Percentiles rank a stretch among this genome's conserved stretches.
Conservation (phyloP, 2,329 filamentous ascomycete genomes). For the Septoria linicola region DNA sequence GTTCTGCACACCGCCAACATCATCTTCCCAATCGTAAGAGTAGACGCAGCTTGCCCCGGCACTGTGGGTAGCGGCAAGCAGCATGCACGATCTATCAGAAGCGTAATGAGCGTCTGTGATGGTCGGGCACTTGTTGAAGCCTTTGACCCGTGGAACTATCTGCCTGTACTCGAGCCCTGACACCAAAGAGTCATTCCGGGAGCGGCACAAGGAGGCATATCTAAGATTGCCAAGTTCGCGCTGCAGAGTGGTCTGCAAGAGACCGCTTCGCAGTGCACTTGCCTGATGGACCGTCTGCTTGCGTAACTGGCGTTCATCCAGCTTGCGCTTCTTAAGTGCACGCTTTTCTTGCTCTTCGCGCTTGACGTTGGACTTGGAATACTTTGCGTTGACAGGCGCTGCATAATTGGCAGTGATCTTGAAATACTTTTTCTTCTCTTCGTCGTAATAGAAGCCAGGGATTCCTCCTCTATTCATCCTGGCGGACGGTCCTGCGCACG, state of each 20-base stretch:
- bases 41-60: background rate
- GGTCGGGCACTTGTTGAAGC: background rate
- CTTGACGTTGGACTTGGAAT: conserved; percentile 44
- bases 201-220: background rate
- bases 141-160: background rate
- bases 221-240: conserved; percentile 4
- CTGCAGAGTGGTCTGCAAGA: conserved; percentile 1
- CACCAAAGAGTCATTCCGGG: conserved; percentile 1
- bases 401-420: conserved; percentile 44
- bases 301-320: conserved; percentile 24
- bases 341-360: conserved; percentile 33
- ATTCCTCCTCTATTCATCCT: conserved; percentile 45
- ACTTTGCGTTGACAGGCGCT: conserved; percentile 39
- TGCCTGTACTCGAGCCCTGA: background rate
- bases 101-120: conserved; percentile 1
- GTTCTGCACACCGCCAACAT: background rate
- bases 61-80: conserved; percentile 2
- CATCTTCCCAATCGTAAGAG: conserved; percentile 3
- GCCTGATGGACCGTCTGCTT: conserved; percentile 25
- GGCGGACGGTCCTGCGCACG: conserved; percentile 1
- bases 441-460: conserved; percentile 44
- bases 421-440: conserved; percentile 53
- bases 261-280: background rate
- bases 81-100: background rate
- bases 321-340: conserved; percentile 35